Percentiles rank a stretch among this genome's conserved stretches.
Conservation (phyloP, 768 basidiomycete species). For the Leucocoprinus leucothites region DNA sequence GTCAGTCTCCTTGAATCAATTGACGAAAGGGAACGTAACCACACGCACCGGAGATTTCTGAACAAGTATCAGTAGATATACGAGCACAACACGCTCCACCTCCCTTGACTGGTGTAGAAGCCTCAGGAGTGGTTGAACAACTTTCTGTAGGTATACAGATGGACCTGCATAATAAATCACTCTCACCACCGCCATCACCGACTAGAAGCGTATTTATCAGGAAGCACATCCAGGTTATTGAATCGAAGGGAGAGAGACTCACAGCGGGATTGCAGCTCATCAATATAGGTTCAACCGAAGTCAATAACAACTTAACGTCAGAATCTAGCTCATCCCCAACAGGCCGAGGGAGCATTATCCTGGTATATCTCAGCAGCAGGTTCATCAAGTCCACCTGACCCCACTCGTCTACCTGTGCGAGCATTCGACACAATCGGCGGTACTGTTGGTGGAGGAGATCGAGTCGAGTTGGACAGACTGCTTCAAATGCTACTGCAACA, state of each 20-base stretch:
- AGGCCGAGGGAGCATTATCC: constrained; percentile 78
- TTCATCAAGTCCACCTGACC: constrained; percentile 82
- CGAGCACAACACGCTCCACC: constrained; percentile 70
- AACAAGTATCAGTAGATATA: constrained; percentile 67
- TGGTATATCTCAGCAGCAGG: constrained; percentile 76
- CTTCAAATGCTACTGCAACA: constrained; percentile 80
- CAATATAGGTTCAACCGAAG: constrained; percentile 72
- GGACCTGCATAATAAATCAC: constrained; percentile 74
- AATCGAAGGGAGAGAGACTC: constrained; percentile 20
- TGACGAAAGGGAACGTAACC: not conserved
- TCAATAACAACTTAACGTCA: constrained; percentile 75
- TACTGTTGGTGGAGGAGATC: constrained; percentile 90
- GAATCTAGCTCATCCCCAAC: constrained; percentile 62
- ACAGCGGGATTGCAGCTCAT: constrained; percentile 89
- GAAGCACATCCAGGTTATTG: not conserved
- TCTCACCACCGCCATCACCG: constrained; percentile 73
- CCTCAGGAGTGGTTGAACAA: constrained; percentile 72
- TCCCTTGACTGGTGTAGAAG: constrained; percentile 69
- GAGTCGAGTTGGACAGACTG: constrained; percentile 81
- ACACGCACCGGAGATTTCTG: constrained; percentile 60
- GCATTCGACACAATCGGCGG: constrained; percentile 74
- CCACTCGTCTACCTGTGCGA: constrained; percentile 96
- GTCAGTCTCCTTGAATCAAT: not conserved
- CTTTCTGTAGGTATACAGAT: constrained; percentile 47
- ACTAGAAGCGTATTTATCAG: constrained; percentile 38